Evolutionary conservation across 1,284 basidiomycete genomes (phyloP).

Genomic region (Exobasidium rhododendri): DNA sequence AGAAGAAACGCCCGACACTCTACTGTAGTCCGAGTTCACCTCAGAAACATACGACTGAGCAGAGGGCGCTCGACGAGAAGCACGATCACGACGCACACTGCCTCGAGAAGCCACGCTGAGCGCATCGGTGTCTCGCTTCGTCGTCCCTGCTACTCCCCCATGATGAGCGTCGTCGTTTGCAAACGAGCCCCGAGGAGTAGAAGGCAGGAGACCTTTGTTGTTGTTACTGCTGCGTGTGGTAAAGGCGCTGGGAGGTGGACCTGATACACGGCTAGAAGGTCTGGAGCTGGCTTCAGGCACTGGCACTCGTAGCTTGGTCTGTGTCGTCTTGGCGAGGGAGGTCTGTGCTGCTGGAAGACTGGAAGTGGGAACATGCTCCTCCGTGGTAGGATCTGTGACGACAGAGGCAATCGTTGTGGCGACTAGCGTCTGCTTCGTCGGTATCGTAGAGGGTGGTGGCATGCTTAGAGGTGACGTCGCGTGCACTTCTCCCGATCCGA

Average conservation of each 20-base stretch:
- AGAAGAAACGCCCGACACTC: slow-evolving; percentile 25
- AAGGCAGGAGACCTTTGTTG: background rate
- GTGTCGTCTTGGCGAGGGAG: slow-evolving; percentile 23
- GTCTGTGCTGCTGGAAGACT: slow-evolving; percentile 38
- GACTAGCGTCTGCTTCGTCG: slow-evolving; percentile 18
- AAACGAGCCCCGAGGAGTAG: too few relatives aligned
- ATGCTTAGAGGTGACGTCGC: slow-evolving; percentile 35
- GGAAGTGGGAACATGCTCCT: too few relatives aligned
- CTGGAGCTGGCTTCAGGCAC: background rate
- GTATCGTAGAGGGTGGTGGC: slow-evolving; percentile 35
- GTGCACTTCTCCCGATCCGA: slow-evolving; percentile 22
- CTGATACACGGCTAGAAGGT: slow-evolving; percentile 7
- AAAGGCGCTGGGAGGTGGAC: slow-evolving; percentile 19
- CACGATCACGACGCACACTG: background rate
- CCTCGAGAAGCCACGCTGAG: background rate
- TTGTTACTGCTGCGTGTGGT: background rate
- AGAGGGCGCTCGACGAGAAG: slow-evolving; percentile 20
- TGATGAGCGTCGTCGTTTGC: too few relatives aligned
- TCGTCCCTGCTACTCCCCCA: too few relatives aligned
- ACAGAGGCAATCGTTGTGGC: slow-evolving; percentile 7
- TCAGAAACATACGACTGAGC: slow-evolving; percentile 43
- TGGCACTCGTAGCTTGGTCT: background rate
- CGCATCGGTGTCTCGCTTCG: background rate
- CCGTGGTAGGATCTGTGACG: slow-evolving; percentile 22
- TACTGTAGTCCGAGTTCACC: slow-evolving; percentile 41